phyloP scores from a whole-genome alignment of 2,329 filamentous ascomycete species.

The Cercospora zeae-maydis region DNA sequence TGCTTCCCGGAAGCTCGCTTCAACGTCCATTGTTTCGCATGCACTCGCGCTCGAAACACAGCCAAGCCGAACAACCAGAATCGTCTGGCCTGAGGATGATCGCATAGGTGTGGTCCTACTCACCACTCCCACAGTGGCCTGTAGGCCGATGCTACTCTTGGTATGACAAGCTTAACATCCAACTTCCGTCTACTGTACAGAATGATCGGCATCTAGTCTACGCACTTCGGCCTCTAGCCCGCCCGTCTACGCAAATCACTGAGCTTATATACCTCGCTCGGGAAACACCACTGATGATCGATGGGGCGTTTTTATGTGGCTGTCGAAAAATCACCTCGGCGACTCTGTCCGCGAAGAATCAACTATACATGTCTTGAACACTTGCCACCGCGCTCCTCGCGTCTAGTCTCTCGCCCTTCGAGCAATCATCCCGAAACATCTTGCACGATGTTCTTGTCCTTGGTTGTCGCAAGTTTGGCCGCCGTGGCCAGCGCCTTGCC shows the following conservation, averaged over 20 bases:
- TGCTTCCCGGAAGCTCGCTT: background rate
- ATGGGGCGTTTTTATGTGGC: background rate
- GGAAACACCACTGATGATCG: background rate
- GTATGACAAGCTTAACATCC: background rate
- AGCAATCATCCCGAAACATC: background rate
- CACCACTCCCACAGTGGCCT: too few relatives aligned
- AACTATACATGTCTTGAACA: background rate
- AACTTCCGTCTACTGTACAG: background rate
- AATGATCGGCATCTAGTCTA: background rate
- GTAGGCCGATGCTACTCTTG: too few relatives aligned
- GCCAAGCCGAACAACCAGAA: background rate
- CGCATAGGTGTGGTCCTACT: too few relatives aligned
- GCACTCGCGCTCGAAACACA: background rate
- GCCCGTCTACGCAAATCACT: background rate
- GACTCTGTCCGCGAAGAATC: background rate
- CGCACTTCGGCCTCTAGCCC: background rate
- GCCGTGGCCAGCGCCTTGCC: conserved; percentile 14
- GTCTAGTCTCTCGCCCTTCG: background rate
- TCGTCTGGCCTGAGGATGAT: background rate
- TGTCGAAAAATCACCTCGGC: background rate
- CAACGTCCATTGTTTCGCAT: background rate
- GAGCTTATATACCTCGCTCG: background rate
- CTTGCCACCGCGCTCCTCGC: background rate
- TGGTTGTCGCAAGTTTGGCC: conserved; percentile 8
- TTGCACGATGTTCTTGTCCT: conserved; percentile 9